Percentiles rank a stretch among this genome's conserved stretches.
These are phyloP conservation scores for Ceratocystis huliohia DNA, from an alignment of 2,329 filamentous ascomycete genomes.

Conservation along the genomic window DNA sequence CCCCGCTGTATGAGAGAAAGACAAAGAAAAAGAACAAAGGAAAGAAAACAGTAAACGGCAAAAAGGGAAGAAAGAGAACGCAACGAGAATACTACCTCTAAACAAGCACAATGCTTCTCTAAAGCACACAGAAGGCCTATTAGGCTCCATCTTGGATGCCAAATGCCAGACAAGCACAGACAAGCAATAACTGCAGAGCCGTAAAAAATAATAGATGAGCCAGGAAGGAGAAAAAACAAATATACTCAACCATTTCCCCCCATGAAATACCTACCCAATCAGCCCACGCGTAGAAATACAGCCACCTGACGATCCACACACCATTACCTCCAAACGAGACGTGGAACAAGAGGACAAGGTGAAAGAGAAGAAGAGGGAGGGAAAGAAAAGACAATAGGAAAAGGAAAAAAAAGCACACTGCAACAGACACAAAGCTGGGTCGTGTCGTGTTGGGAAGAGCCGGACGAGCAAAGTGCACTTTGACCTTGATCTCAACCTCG, in stretches of 20 bases:
- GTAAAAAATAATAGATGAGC: conserved; percentile 22
- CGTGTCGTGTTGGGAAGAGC: neutral
- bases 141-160: no score
- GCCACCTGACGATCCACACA: conserved; percentile 11
- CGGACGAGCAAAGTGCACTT: neutral
- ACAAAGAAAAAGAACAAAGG: conserved; percentile 1
- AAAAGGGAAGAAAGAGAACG: neutral
- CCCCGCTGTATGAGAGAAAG: conserved; percentile 10
- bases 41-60: neutral
- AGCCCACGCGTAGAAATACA: conserved; percentile 15
- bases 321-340: conserved; percentile 11
- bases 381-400: conserved; percentile 8
- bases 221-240: conserved; percentile 26
- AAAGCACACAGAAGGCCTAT: neutral
- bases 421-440: neutral
- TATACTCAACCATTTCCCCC: conserved; percentile 22
- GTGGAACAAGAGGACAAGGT: conserved; percentile 23
- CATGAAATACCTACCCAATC: conserved; percentile 8
- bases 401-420: conserved; percentile 23
- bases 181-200: neutral
- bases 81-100: conserved; percentile 1
- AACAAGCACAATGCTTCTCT: neutral
- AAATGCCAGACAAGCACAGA: no score
- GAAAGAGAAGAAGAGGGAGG: neutral
- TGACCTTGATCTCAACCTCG: no score